Percentiles rank a stretch among this genome's conserved stretches.
Conservation (phyloP, 1,139 yeast genomes). For the Suhomyces anneliseae region DNA sequence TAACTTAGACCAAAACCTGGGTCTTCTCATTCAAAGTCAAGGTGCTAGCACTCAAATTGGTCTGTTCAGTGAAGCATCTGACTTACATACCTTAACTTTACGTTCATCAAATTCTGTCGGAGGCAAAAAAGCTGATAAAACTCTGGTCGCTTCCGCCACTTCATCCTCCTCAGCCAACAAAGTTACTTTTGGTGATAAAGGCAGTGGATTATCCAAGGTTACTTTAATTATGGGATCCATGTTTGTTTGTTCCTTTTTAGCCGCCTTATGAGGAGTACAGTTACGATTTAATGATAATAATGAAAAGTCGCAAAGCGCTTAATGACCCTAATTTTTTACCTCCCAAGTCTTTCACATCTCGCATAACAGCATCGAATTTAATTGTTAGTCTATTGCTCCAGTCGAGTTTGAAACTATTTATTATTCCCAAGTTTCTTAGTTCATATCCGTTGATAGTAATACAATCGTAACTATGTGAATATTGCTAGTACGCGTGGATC, state of each 20-base stretch:
- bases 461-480: not conserved
- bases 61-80: constrained; percentile 12
- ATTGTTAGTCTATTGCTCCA: not conserved
- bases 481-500: not conserved
- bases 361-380: not conserved
- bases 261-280: constrained; percentile 10
- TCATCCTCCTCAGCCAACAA: constrained; percentile 8
- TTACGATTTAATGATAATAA: constrained; percentile 3
- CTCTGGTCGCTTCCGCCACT: constrained; percentile 8
- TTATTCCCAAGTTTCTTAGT: not conserved
- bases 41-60: constrained; percentile 12
- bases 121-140: constrained; percentile 7
- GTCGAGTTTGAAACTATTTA: not conserved
- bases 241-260: constrained; percentile 11
- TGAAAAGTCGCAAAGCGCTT: constrained; percentile 8
- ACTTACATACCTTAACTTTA: constrained; percentile 12
- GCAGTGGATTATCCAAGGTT: constrained; percentile 8
- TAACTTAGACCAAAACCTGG: constrained; percentile 2
- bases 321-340: not conserved
- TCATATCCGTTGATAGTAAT: not conserved
- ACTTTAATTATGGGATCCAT: constrained; percentile 9
- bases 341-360: not conserved
- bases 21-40: constrained; percentile 8
- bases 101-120: constrained; percentile 5
- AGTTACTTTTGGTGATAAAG: not conserved